Evolutionary conservation across 345 rosid species (phyloP), one percentile per base, ranked within the genome.

Genomic region (Eucalyptus decipiens): DNA sequence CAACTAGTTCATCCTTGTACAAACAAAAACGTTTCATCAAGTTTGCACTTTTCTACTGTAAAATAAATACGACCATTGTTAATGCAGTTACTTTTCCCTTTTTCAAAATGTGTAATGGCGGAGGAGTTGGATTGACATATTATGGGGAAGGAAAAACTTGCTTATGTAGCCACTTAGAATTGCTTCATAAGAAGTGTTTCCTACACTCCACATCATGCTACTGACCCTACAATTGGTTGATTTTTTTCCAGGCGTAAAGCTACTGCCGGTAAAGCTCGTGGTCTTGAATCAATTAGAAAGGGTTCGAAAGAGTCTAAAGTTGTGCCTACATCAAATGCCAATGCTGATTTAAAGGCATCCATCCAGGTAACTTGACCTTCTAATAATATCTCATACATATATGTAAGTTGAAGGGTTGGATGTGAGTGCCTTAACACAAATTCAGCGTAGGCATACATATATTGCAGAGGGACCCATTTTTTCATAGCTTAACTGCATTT

Each of bases 291-390:
- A 30, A 86, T 69, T 15, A 92, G 86, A 45, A 93, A 87, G 85
- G 81, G 76, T 87, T 58, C 49, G 8, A 93, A 67, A 90, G 95
- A 90, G 69, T 89, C 93, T 48, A 93, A 90, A 90, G 93, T 91
- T 65, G 88, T 92, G 23, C 92, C 93, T 16, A 93, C 90, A 14
- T 91, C 93, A 65, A 92, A 88, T 91, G 93, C 93, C 89, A 93
- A 91, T 89, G 90, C 93, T 54, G 94, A 94, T 90, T 88, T 92
- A 89, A 90, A 60, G 49, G 89, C 88, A 49, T 91, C 93, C 81
- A 86, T 90, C 40, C 91, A 89, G 93, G 95, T 93, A 92, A 86
- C 58, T 87, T 5, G 37, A 56, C 47, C 34, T 30, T 50, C 17
- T 52, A 28, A 26, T 87, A 4, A 23, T 58, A 32, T 85, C 24